These are phyloP conservation scores for Tylopilus rubrobrunneus DNA, from an alignment of 768 basidiomycete species.

Conservation along the genomic window DNA sequence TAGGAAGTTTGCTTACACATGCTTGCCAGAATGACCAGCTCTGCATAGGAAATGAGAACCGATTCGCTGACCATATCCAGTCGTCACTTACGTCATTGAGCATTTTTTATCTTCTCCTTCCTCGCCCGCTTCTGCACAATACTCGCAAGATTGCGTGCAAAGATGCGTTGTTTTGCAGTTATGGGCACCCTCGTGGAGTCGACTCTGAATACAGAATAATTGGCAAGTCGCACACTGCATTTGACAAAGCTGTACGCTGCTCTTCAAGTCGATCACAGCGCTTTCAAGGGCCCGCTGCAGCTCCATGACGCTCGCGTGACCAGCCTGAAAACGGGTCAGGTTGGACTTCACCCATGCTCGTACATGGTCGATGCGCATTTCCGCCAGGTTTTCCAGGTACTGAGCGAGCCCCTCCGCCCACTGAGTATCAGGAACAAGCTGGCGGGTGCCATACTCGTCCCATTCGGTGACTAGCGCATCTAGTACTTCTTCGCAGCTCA, in stretches of 20 bases:
- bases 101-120: slow-evolving; percentile 36
- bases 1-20: slow-evolving; percentile 41
- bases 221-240: slow-evolving; percentile 46
- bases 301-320: slow-evolving; percentile 42
- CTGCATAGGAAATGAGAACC: slow-evolving; percentile 24
- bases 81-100: slow-evolving; percentile 40
- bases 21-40: slow-evolving; percentile 53
- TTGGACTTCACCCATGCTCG: slow-evolving; percentile 49
- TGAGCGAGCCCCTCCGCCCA: slow-evolving; percentile 40
- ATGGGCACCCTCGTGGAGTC: slow-evolving; percentile 45
- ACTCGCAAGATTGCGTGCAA: slow-evolving; percentile 45
- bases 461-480: slow-evolving; percentile 26
- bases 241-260: slow-evolving; percentile 49
- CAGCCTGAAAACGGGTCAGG: slow-evolving; percentile 43
- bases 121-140: slow-evolving; percentile 29
- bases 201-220: slow-evolving; percentile 44
- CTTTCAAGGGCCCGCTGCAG: slow-evolving; percentile 43
- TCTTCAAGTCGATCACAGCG: slow-evolving; percentile 42
- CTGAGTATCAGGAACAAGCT: slow-evolving; percentile 34
- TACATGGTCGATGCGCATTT: slow-evolving; percentile 45
- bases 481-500: slow-evolving; percentile 11
- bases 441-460: slow-evolving; percentile 31
- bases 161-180: slow-evolving; percentile 48
- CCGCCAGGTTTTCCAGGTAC: slow-evolving; percentile 41
- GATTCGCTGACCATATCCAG: not conserved